phyloP scores from a whole-genome alignment of 139 green algal species.

The Chlamydomonas eustigma region DNA sequence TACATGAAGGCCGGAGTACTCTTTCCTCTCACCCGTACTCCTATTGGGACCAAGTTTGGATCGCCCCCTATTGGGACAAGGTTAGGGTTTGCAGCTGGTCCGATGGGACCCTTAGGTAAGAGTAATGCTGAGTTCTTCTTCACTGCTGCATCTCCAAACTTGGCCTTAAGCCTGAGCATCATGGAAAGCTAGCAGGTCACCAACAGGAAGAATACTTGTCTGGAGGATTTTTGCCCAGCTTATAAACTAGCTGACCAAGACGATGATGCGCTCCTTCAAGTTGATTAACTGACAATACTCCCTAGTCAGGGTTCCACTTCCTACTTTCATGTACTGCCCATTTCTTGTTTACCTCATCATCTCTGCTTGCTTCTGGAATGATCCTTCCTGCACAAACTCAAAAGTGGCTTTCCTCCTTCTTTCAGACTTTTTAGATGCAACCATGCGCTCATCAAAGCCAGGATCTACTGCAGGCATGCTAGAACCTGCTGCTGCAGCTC shows the following conservation, averaged over 20 bases:
- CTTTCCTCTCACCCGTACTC: constrained; percentile 1
- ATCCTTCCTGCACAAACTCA: constrained; percentile 57
- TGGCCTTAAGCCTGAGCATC: constrained; percentile 26
- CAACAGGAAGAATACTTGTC: too few relatives aligned
- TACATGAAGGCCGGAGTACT: too few relatives aligned
- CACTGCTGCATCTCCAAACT: constrained; percentile 55
- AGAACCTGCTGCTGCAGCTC: background rate
- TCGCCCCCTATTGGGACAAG: constrained; percentile 15
- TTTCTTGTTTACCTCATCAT: constrained; percentile 30
- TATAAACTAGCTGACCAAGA: too few relatives aligned
- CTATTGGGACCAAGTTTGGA: constrained; percentile 10
- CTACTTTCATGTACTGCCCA: background rate
- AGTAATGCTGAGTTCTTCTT: constrained; percentile 18
- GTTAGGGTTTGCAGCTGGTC: constrained; percentile 12
- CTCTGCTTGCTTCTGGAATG: constrained; percentile 62
- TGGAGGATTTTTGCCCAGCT: too few relatives aligned
- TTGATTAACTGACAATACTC: background rate
- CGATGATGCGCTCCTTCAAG: too few relatives aligned
- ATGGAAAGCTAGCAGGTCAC: background rate
- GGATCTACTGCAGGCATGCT: background rate
- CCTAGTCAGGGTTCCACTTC: background rate
- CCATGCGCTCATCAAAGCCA: constrained; percentile 66
- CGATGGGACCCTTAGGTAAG: constrained; percentile 22
- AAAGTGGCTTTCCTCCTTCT: constrained; percentile 31
- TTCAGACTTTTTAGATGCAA: constrained; percentile 17